A percentile compares a stretch with the other conserved stretches of the same genome.
Conservation (phyloP, 352 stramenopile genomes). For the Globisporangium canariense region DNA sequence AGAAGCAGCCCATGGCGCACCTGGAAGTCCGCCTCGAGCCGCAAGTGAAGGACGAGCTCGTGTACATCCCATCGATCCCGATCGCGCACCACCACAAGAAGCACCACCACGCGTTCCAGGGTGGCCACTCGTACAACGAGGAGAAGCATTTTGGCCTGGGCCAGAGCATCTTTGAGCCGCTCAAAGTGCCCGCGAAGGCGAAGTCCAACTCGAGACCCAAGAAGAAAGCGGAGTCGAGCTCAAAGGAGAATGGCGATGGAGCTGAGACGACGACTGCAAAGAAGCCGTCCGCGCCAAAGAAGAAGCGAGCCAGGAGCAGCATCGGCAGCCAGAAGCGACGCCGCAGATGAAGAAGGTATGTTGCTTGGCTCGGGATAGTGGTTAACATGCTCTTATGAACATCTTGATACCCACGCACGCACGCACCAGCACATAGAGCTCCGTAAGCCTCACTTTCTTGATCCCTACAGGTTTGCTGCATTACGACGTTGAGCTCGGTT, state of each 20-base stretch:
- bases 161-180: slow-evolving; percentile 68
- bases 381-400: neutral
- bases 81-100: slow-evolving; percentile 54
- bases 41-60: slow-evolving; percentile 24
- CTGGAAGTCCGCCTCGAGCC: slow-evolving; percentile 5
- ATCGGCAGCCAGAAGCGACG: slow-evolving; percentile 47
- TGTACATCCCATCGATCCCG: slow-evolving; percentile 54
- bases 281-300: slow-evolving; percentile 8
- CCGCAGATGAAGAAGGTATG: slow-evolving; percentile 21
- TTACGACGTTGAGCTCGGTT: neutral
- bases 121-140: slow-evolving; percentile 44
- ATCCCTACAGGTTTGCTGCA: neutral
- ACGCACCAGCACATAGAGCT: neutral
- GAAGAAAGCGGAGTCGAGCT: slow-evolving; percentile 21
- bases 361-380: neutral
- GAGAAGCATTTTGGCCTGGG: slow-evolving; percentile 69
- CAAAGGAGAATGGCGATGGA: neutral
- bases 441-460: neutral
- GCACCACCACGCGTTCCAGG: slow-evolving; percentile 39
- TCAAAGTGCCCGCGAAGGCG: slow-evolving; percentile 47
- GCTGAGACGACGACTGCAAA: slow-evolving; percentile 6
- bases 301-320: slow-evolving; percentile 27
- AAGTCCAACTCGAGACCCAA: slow-evolving; percentile 28
- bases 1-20: slow-evolving; percentile 14
- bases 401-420: neutral